Base-by-base conservation (phyloP, 1,284 basidiomycete genomes). In the Peniophora sp. region DNA sequence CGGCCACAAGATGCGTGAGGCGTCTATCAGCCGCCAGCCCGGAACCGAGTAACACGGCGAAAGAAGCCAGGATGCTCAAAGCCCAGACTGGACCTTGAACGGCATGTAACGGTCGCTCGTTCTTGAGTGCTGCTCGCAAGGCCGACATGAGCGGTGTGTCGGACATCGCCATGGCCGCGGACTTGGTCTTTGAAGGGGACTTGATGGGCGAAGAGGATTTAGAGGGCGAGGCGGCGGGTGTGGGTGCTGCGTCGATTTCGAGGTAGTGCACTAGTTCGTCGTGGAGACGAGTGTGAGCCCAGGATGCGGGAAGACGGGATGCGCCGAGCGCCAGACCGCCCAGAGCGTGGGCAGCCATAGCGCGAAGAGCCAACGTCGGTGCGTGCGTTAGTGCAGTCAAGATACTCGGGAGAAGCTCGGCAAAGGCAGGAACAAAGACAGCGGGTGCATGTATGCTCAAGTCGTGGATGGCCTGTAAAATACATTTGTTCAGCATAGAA, bases 11-110 rank as follows among this genome's bases (percentile, higher is more conserved):
- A 3, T 75, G 71, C 22, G 69, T 69, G n/a, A 81, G 62, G 36
- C 70, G 69, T 11, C 59, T 51, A 45, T 79, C 70, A 17, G 69
- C 68, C 56, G 70, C 78, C 11, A 84, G 64, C 0, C 67, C 67
- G 2, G 81, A 72, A 1, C 83, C 78, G 2, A 85, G 71, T 16
- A 89, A 68, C 27, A 83, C 76, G 43, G 85, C 69, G 47, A 88
- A 67, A 55, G 73, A 73, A 0, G 81, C 77, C 0, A 88, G 65
- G 22, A 86, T 81, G 53, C 74, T 77, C 45, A 85, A 68, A 3
- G 75, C 82, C 86, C 86, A 89, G 1, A 84, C 80, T 11, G 86
- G 86, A 0, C 85, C 84, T 59, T 85, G 81, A 1, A 83, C 83
- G 14, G 75, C 73, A 53, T 83, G 74, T 12, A 65, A 62, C 6